Conservation (phyloP, 768 basidiomycete genomes). For the Leccinum sublutescens region DNA sequence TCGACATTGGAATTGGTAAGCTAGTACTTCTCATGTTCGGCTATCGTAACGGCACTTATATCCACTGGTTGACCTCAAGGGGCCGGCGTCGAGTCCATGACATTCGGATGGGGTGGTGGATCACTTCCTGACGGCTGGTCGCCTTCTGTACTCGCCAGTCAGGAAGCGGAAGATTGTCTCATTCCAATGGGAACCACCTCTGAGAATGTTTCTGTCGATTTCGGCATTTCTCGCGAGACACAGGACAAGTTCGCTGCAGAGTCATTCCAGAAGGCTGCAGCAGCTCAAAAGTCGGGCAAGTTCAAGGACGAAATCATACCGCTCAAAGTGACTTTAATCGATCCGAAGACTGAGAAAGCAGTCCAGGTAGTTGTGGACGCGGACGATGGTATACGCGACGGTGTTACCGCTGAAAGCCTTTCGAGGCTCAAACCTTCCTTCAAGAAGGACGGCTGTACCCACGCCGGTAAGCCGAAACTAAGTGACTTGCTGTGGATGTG, state of each 20-base stretch:
- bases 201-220: constrained; percentile 87
- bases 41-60: constrained; percentile 1
- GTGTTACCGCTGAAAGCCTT: constrained; percentile 76
- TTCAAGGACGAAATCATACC: constrained; percentile 86
- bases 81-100: constrained; percentile 91
- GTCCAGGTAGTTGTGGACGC: constrained; percentile 65
- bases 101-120: constrained; percentile 63
- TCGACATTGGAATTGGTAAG: constrained; percentile 86
- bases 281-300: constrained; percentile 75
- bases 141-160: constrained; percentile 59
- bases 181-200: constrained; percentile 93
- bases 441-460: constrained; percentile 68
- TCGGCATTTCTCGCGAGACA: constrained; percentile 63
- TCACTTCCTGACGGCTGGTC: constrained; percentile 59
- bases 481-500: background rate
- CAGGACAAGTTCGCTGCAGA: constrained; percentile 85
- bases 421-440: constrained; percentile 87
- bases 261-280: constrained; percentile 83
- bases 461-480: constrained; percentile 50
- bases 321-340: constrained; percentile 63
- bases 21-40: constrained; percentile 1
- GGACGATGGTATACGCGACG: constrained; percentile 87
- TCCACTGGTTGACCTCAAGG: constrained; percentile 39
- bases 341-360: constrained; percentile 73
- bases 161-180: constrained; percentile 77